Evolutionary conservation across 805 yeast species (phyloP).

Genomic region (Hanseniaspora valbyensis): DNA sequence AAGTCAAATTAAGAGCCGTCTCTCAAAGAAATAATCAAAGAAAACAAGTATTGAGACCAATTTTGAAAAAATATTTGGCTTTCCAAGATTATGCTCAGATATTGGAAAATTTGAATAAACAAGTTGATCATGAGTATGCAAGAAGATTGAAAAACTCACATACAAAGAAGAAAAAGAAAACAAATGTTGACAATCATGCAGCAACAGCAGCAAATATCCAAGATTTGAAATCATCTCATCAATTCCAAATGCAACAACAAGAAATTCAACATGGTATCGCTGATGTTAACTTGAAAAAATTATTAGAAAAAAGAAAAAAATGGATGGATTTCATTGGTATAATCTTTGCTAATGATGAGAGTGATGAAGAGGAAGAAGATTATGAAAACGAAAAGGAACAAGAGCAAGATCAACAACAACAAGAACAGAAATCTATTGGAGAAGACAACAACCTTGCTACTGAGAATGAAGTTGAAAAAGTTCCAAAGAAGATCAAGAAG

Average conservation of each 20-base stretch:
- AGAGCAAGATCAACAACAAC: slow-evolving; percentile 26
- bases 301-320: slow-evolving; percentile 72
- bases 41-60: slow-evolving; percentile 54
- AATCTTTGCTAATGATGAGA: slow-evolving; percentile 38
- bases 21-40: slow-evolving; percentile 54
- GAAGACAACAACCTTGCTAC: not conserved
- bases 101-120: slow-evolving; percentile 87
- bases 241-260: slow-evolving; percentile 21
- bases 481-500: slow-evolving; percentile 1
- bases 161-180: slow-evolving; percentile 32
- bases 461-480: not conserved
- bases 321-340: slow-evolving; percentile 91
- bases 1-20: slow-evolving; percentile 51
- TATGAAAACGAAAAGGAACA: slow-evolving; percentile 26
- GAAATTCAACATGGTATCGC: slow-evolving; percentile 55
- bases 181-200: slow-evolving; percentile 17
- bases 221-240: not conserved
- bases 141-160: slow-evolving; percentile 68
- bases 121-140: slow-evolving; percentile 86
- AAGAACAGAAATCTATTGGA: slow-evolving; percentile 30
- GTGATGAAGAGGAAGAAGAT: slow-evolving; percentile 34
- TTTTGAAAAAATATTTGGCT: slow-evolving; percentile 78
- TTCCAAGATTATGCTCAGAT: slow-evolving; percentile 90
- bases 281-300: slow-evolving; percentile 62
- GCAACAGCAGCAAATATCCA: not conserved